A percentile compares a stretch with the other conserved stretches of the same genome.
phyloP scores from a whole-genome alignment of 2,329 filamentous ascomycete species.

The Metarhizium album region DNA sequence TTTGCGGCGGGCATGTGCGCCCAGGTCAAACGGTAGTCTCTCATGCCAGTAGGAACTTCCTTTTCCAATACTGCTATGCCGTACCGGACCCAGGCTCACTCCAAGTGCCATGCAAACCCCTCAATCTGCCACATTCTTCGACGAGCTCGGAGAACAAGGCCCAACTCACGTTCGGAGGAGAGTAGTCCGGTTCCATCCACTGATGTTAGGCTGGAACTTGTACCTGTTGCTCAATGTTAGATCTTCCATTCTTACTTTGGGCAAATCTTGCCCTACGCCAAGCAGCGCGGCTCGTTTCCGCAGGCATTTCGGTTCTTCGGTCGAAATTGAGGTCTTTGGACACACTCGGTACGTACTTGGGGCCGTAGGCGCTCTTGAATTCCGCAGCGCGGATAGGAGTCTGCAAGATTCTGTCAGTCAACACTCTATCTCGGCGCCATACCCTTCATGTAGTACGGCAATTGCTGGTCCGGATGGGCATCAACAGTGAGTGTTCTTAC shows the following conservation, averaged over 20 bases:
- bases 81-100: neutral
- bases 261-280: neutral
- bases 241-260: neutral
- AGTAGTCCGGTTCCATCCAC: slow-evolving; percentile 34
- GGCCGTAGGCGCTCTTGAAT: slow-evolving; percentile 55
- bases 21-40: neutral
- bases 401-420: slow-evolving; percentile 27
- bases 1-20: neutral
- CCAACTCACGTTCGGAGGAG: slow-evolving; percentile 40
- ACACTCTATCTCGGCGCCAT: neutral
- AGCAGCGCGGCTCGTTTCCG: neutral
- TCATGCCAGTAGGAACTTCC: neutral
- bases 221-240: slow-evolving; percentile 37
- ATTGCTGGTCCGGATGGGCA: neutral
- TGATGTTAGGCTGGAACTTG: slow-evolving; percentile 44
- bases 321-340: neutral
- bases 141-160: neutral
- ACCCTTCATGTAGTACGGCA: neutral
- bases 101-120: neutral
- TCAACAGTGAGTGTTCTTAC: slow-evolving; percentile 18
- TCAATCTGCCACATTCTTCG: neutral
- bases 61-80: neutral
- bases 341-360: slow-evolving; percentile 41
- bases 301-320: neutral
- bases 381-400: slow-evolving; percentile 33